These are phyloP conservation scores for Takashimella tepidaria DNA, from an alignment of 1,284 basidiomycete species.

Conservation along the genomic window DNA sequence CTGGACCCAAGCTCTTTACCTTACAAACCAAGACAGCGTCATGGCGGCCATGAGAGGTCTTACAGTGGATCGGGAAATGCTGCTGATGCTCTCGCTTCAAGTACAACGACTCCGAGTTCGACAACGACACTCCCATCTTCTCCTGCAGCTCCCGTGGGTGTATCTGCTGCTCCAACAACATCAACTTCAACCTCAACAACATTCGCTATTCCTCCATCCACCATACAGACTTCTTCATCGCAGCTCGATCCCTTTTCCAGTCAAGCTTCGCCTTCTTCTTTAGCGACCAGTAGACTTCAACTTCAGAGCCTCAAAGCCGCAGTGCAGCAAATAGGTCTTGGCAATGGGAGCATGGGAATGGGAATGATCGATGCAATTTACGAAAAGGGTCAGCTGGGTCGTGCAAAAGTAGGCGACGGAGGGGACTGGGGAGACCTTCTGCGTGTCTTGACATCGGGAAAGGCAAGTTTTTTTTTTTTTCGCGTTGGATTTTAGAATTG, in stretches of 20 bases:
- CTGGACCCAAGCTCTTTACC: slow-evolving; percentile 15
- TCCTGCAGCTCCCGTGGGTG: slow-evolving; percentile 5
- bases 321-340: slow-evolving; percentile 67
- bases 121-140: slow-evolving; percentile 1
- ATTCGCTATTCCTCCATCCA: slow-evolving; percentile 30
- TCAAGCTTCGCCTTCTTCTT: slow-evolving; percentile 5
- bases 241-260: neutral
- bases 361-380: slow-evolving; percentile 73
- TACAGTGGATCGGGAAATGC: neutral
- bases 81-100: slow-evolving; percentile 9
- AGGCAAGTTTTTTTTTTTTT: slow-evolving; percentile 51
- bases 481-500: no score
- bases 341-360: slow-evolving; percentile 69
- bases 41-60: slow-evolving; percentile 9
- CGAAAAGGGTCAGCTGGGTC: slow-evolving; percentile 56
- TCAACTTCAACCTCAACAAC: slow-evolving; percentile 22
- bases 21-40: slow-evolving; percentile 41
- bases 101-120: slow-evolving; percentile 1
- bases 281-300: slow-evolving; percentile 53
- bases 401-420: slow-evolving; percentile 58
- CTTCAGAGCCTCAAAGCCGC: slow-evolving; percentile 74
- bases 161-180: slow-evolving; percentile 2
- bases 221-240: slow-evolving; percentile 5
- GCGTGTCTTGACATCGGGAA: slow-evolving; percentile 60
- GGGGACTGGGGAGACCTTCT: slow-evolving; percentile 72